Conservation (phyloP, 2,329 filamentous ascomycete species). For the Alternaria ventricosa region DNA sequence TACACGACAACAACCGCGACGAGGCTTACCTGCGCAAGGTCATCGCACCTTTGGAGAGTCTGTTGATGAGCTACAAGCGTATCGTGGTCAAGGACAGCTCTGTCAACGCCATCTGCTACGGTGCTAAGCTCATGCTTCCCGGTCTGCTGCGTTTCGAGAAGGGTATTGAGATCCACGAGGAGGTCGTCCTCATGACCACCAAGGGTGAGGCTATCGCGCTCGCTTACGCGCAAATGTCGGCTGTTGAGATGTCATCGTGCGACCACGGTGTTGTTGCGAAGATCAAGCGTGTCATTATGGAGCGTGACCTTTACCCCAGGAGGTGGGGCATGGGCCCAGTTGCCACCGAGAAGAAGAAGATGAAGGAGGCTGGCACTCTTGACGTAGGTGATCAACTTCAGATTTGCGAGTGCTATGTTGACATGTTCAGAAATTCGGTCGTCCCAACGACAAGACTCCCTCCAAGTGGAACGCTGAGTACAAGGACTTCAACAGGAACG, state of each 20-base stretch:
- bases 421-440: slow-evolving; percentile 77
- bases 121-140: slow-evolving; percentile 98
- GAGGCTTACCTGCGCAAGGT: slow-evolving; percentile 91
- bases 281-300: slow-evolving; percentile 99
- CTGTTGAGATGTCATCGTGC: slow-evolving; percentile 94
- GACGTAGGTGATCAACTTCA: slow-evolving; percentile 64
- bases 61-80: slow-evolving; percentile 92
- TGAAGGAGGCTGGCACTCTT: slow-evolving; percentile 96
- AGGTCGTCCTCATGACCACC: slow-evolving; percentile 97
- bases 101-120: slow-evolving; percentile 97
- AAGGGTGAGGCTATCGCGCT: slow-evolving; percentile 98
- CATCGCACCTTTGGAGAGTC: slow-evolving; percentile 89
- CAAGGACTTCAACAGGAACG: slow-evolving; percentile 70
- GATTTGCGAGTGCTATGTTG: slow-evolving; percentile 31
- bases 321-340: slow-evolving; percentile 96
- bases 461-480: slow-evolving; percentile 92
- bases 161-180: slow-evolving; percentile 91
- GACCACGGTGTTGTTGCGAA: slow-evolving; percentile 98
- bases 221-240: slow-evolving; percentile 97
- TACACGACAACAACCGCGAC: slow-evolving; percentile 93
- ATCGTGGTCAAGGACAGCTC: slow-evolving; percentile 97
- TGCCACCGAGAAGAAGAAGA: slow-evolving; percentile 98
- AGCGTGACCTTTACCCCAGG: slow-evolving; percentile 95
- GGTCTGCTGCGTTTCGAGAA: slow-evolving; percentile 92
- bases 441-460: slow-evolving; percentile 89